Percentiles rank a stretch among this genome's conserved stretches.
phyloP scores from a whole-genome alignment of 352 stramenopile genomes.

The Pythium apleroticum region DNA sequence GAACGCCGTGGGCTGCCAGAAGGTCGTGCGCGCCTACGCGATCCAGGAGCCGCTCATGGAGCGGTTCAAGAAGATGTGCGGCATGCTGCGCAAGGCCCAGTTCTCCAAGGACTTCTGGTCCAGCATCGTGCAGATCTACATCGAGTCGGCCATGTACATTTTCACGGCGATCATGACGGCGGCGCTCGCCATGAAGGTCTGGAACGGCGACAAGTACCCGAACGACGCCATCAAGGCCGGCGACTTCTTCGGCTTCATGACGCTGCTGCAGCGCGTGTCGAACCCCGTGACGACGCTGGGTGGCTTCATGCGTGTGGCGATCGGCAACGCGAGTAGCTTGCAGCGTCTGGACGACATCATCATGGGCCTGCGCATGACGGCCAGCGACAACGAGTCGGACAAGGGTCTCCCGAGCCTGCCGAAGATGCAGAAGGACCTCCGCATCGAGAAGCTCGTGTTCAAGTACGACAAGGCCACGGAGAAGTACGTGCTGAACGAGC shows the following conservation, averaged over 20 bases:
- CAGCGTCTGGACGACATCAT: conserved; percentile 88
- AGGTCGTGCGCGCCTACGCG: conserved; percentile 84
- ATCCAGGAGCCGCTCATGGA: conserved; percentile 79
- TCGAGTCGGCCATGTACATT: conserved; percentile 89
- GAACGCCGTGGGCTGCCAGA: conserved; percentile 83
- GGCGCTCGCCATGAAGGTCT: conserved; percentile 85
- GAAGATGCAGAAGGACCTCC: conserved; percentile 84
- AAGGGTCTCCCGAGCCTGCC: conserved; percentile 69
- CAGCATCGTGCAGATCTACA: conserved; percentile 90
- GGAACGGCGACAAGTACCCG: conserved; percentile 33
- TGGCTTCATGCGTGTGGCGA: conserved; percentile 89
- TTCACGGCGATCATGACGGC: conserved; percentile 88
- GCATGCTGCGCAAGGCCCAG: conserved; percentile 71
- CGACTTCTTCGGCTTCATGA: conserved; percentile 86
- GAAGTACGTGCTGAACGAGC: conserved; percentile 81
- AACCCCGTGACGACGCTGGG: conserved; percentile 81
- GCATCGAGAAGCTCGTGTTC: conserved; percentile 80
- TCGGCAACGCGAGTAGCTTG: conserved; percentile 84
- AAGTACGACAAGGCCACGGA: conserved; percentile 86
- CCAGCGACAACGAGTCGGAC: conserved; percentile 32
- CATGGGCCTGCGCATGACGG: conserved; percentile 45
- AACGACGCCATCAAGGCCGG: conserved; percentile 57
- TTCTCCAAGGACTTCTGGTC: conserved; percentile 91
- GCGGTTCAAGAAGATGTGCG: conserved; percentile 69
- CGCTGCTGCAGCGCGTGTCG: conserved; percentile 73